Evolutionary conservation across 768 basidiomycete genomes (phyloP).

Genomic region (Tylopilus sp.): DNA sequence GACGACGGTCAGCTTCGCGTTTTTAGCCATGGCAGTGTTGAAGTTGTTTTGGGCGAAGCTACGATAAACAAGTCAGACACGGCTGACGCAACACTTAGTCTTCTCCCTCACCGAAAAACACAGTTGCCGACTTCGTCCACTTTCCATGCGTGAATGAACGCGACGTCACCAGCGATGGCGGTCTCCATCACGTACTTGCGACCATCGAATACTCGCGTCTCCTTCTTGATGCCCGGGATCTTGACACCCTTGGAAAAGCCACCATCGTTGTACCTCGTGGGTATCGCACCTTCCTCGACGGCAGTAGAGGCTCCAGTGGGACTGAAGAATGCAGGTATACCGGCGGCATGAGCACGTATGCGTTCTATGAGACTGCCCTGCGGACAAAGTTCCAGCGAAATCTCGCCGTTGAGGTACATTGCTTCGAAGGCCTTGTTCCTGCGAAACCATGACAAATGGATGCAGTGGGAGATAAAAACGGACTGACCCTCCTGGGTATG

Average conservation of each 20-base stretch:
- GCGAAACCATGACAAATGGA: conserved; percentile 1
- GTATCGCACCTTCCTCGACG: conserved; percentile 75
- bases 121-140: conserved; percentile 89
- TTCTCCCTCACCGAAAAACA: conserved; percentile 70
- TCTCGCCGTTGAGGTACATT: conserved; percentile 74
- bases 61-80: background rate
- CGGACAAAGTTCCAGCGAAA: conserved; percentile 85
- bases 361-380: conserved; percentile 91
- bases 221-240: conserved; percentile 72
- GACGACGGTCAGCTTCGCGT: conserved; percentile 86
- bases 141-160: conserved; percentile 89
- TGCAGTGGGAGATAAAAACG: background rate
- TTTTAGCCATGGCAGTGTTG: conserved; percentile 81
- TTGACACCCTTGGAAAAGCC: conserved; percentile 69
- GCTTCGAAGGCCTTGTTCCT: conserved; percentile 87
- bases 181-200: conserved; percentile 79
- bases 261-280: conserved; percentile 73
- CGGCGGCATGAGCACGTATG: conserved; percentile 83
- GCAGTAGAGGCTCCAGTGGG: conserved; percentile 87
- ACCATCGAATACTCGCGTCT: conserved; percentile 74
- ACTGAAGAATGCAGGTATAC: conserved; percentile 92
- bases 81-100: background rate
- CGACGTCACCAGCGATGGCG: conserved; percentile 75
- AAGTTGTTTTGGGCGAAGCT: conserved; percentile 91
- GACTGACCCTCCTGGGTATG: conserved; percentile 81